Evolutionary conservation across 192 early-diverging fungal species (phyloP), one percentile per base, ranked within the genome.

Genomic region (Phlyctochytrium bullatum): DNA sequence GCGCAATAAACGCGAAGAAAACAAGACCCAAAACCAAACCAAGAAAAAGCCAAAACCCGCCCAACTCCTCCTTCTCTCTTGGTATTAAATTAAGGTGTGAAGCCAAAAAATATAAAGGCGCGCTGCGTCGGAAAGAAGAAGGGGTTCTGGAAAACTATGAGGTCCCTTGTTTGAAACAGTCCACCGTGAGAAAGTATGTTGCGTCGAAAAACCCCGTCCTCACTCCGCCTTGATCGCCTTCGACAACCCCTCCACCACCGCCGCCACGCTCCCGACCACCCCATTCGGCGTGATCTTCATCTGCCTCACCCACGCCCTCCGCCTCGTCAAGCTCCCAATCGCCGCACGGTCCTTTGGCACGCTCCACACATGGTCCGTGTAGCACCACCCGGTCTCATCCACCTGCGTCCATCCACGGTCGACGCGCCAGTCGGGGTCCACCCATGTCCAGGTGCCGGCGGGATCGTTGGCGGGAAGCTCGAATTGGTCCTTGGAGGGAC

Each of bases 331-430:
- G 3, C 75, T 79, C 24, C 73, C 69, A 61, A 88, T 67, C 4
- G 67, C 66, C 27, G 78, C 76, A 27, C 76, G 76, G 0, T 72
- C 40, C 59, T 76, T 71, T 24, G 75, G 78, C n/a, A 78, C 74
- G 24, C 72, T 73, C 90, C 90, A 91, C 51, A 76, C 73, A 67
- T 91, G 83, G 78, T 89, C 86, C 0, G 81, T 79, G 71, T 91
- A 91, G 52, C 80, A 65, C 90, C 90, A 91, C 71, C 90, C 58
- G 36, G 67, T 33, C 50, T 72, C 67, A 66, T 80, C 78, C 10
- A 73, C 73, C 1, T 52, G 28, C 2, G 80, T 47, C 78, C 78
- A 74, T 20, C 65, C 67, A 28, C 68, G 66, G 56, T 87, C 86
- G n/a, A 86, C 57, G 47, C 78, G 73, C 88, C 88, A 89, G 51